Evolutionary conservation across 2,329 filamentous ascomycete species (phyloP).

Genomic region (Apiospora pterosperma): DNA sequence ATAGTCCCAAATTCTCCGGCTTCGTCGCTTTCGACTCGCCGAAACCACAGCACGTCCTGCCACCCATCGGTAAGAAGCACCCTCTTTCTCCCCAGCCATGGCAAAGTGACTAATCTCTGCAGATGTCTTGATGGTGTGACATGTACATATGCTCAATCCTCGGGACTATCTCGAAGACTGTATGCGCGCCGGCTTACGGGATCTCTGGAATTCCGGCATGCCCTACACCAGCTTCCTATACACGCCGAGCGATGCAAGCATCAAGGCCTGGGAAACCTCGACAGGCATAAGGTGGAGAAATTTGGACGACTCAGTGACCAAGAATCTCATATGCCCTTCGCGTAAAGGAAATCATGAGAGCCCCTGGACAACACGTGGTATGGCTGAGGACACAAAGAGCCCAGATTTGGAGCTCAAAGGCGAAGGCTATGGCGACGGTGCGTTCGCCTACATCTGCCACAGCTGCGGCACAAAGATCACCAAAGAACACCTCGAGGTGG

Average conservation of each 20-base stretch:
- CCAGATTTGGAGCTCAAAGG: slow-evolving; percentile 38
- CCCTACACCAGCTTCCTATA: slow-evolving; percentile 64
- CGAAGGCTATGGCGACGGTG: slow-evolving; percentile 57
- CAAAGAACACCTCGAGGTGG: slow-evolving; percentile 57
- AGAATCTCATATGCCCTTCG: slow-evolving; percentile 51
- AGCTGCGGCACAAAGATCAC: slow-evolving; percentile 48
- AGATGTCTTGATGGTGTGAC: slow-evolving; percentile 79
- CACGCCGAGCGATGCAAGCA: slow-evolving; percentile 39
- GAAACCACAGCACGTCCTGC: slow-evolving; percentile 42
- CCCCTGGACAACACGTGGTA: slow-evolving; percentile 58
- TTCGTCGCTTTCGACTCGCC: slow-evolving; percentile 29
- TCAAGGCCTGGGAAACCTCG: slow-evolving; percentile 40
- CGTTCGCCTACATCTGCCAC: slow-evolving; percentile 48
- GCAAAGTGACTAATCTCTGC: slow-evolving; percentile 16
- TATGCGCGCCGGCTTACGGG: slow-evolving; percentile 51
- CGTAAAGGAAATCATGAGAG: slow-evolving; percentile 43
- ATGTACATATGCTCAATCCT: slow-evolving; percentile 76
- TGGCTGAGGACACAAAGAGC: slow-evolving; percentile 31
- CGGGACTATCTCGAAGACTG: slow-evolving; percentile 72
- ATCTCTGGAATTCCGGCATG: slow-evolving; percentile 60
- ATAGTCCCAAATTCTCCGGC: slow-evolving; percentile 20
- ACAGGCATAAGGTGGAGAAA: slow-evolving; percentile 60
- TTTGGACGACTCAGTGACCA: slow-evolving; percentile 43
- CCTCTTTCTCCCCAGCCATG: background rate
- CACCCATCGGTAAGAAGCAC: slow-evolving; percentile 53